Conservation (phyloP, 2,329 filamentous ascomycete genomes). For the Escovopsis sp. region DNA sequence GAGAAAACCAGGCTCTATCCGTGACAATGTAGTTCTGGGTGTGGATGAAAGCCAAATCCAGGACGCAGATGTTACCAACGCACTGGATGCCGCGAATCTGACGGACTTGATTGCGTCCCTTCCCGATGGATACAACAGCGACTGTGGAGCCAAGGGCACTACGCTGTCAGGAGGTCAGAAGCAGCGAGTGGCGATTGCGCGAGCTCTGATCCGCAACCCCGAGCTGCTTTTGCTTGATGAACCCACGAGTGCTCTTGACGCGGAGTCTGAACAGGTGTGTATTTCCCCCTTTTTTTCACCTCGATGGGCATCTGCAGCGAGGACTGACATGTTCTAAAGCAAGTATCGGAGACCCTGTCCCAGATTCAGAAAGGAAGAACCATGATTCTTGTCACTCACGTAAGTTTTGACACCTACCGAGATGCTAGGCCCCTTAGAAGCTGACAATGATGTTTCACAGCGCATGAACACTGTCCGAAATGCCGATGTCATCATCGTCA, state of each 20-base stretch:
- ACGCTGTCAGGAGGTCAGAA: constrained; percentile 40
- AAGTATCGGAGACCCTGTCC: constrained; percentile 1
- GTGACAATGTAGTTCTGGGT: constrained; percentile 31
- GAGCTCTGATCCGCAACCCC: constrained; percentile 28
- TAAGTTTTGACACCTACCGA: not conserved
- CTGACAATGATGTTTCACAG: not conserved
- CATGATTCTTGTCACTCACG: constrained; percentile 3
- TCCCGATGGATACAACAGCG: constrained; percentile 22
- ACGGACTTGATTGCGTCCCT: constrained; percentile 39
- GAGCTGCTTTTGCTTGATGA: constrained; percentile 36
- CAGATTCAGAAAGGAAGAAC: not conserved
- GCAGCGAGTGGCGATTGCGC: constrained; percentile 40
- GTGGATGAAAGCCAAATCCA: constrained; percentile 15
- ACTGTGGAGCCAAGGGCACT: constrained; percentile 41
- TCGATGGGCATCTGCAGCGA: not conserved
- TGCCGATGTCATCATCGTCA: constrained; percentile 2
- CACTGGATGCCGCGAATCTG: constrained; percentile 30
- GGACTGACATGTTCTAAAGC: not conserved
- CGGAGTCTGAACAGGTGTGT: constrained; percentile 32
- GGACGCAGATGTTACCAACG: constrained; percentile 10
- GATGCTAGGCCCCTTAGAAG: not conserved
- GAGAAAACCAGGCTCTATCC: constrained; percentile 24
- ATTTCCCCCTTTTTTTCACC: not conserved
- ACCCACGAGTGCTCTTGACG: constrained; percentile 40
- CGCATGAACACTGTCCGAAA: constrained; percentile 3